phyloP scores from a whole-genome alignment of 2,329 filamentous ascomycete species.

The Knoxdaviesia capensis region DNA sequence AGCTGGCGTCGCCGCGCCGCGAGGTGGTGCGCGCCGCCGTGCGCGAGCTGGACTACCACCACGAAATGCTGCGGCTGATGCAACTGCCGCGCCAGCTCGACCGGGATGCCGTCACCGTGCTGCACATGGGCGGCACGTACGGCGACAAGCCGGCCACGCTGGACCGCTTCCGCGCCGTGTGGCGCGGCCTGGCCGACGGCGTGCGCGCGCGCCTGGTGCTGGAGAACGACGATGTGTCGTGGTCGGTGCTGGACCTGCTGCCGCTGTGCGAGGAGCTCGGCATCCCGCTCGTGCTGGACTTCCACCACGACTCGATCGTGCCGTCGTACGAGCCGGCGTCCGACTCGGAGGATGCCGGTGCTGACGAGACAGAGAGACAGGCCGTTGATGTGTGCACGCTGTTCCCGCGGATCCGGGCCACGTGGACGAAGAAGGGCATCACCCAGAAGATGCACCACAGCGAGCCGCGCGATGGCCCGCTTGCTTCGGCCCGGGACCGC shows the following conservation, averaged over 20 bases:
- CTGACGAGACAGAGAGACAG: constrained; percentile 18
- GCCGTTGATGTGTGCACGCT: constrained; percentile 60
- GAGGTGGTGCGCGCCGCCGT: constrained; percentile 60
- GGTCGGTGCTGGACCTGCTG: constrained; percentile 79
- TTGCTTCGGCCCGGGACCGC: constrained; percentile 33
- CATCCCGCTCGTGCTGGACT: constrained; percentile 83
- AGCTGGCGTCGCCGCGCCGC: constrained; percentile 63
- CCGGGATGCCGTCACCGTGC: constrained; percentile 77
- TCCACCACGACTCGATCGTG: constrained; percentile 87
- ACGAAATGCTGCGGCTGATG: constrained; percentile 63
- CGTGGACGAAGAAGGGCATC: constrained; percentile 69
- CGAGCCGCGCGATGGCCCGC: constrained; percentile 44
- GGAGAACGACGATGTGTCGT: constrained; percentile 87
- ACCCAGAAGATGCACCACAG: constrained; percentile 96
- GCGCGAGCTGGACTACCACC: constrained; percentile 72
- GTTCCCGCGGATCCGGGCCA: constrained; percentile 59
- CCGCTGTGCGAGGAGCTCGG: constrained; percentile 86
- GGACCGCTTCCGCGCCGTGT: constrained; percentile 59
- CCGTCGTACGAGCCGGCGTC: constrained; percentile 55
- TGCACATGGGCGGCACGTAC: constrained; percentile 84
- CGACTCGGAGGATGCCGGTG: constrained; percentile 40
- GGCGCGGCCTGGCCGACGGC: constrained; percentile 40
- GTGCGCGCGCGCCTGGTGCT: constrained; percentile 69
- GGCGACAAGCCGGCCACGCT: constrained; percentile 70
- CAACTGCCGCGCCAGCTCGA: constrained; percentile 59